Evolutionary conservation across 2,329 filamentous ascomycete species (phyloP).

Genomic region (Colletotrichum coccodes): DNA sequence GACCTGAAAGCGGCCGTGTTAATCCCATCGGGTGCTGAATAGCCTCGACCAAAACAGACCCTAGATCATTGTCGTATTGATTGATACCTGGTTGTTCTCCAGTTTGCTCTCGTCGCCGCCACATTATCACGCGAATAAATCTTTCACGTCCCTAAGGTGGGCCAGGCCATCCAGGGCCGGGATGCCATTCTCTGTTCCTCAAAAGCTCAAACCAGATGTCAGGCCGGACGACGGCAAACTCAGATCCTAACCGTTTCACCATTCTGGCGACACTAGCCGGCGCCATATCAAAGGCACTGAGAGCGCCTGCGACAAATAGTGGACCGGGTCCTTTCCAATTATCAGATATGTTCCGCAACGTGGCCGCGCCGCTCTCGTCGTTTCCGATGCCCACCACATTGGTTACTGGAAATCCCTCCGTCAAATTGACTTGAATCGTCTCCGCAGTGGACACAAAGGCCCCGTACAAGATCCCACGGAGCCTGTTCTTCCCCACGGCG

Average conservation of each 20-base stretch:
- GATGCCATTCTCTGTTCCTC: no score
- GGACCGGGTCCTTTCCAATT: not conserved
- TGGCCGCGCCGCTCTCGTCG: slow-evolving; percentile 8
- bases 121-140: no score
- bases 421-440: not conserved
- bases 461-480: slow-evolving; percentile 8
- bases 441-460: slow-evolving; percentile 7
- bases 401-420: not conserved
- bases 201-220: slow-evolving; percentile 20
- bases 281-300: slow-evolving; percentile 15
- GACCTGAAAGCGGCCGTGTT: no score
- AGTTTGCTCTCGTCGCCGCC: no score
- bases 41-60: no score
- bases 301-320: slow-evolving; percentile 4
- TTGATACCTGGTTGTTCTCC: no score
- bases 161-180: no score
- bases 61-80: no score
- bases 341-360: slow-evolving; percentile 10
- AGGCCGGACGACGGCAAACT: slow-evolving; percentile 8
- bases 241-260: slow-evolving; percentile 3
- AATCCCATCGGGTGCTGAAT: no score
- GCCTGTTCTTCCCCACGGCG: slow-evolving; percentile 6
- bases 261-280: not conserved
- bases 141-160: no score
- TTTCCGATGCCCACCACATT: slow-evolving; percentile 11